phyloP scores from a whole-genome alignment of 768 basidiomycete genomes.

The Tephrocybe sp. region DNA sequence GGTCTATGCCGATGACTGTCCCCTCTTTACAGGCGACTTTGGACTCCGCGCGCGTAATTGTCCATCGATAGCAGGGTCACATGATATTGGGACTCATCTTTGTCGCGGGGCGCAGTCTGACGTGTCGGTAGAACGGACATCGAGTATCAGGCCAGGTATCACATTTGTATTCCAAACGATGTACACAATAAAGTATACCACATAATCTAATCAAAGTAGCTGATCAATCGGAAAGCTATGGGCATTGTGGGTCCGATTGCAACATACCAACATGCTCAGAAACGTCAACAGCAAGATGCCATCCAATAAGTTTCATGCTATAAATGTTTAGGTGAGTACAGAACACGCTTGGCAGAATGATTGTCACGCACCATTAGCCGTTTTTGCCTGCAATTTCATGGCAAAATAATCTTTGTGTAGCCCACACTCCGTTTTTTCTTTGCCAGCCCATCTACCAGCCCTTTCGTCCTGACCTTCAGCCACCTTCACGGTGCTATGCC shows the following conservation, averaged over 20 bases:
- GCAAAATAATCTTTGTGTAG: constrained; percentile 88
- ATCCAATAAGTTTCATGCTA: constrained; percentile 2
- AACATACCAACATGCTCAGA: background rate
- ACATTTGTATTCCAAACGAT: constrained; percentile 9
- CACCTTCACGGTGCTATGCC: constrained; percentile 87
- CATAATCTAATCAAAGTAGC: background rate
- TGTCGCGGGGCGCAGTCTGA: background rate
- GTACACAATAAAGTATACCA: constrained; percentile 5
- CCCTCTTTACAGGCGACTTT: too few species aligned
- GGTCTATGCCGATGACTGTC: too few species aligned
- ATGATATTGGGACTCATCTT: constrained; percentile 14
- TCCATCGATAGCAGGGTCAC: constrained; percentile 16
- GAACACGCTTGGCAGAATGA: background rate
- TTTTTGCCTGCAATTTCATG: constrained; percentile 58
- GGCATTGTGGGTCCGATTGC: background rate
- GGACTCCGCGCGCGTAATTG: constrained; percentile 11
- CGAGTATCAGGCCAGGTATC: background rate
- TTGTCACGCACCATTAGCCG: constrained; percentile 14
- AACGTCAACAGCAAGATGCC: background rate
- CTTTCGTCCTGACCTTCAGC: constrained; percentile 80
- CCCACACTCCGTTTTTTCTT: constrained; percentile 92
- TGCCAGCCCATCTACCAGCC: constrained; percentile 89
- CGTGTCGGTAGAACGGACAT: background rate
- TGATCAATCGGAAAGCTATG: background rate
- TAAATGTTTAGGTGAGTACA: background rate